A percentile compares a stretch with the other conserved stretches of the same genome.
These are phyloP conservation scores for Sporothrix humicola DNA, from an alignment of 2,329 filamentous ascomycete species.

Conservation along the genomic window DNA sequence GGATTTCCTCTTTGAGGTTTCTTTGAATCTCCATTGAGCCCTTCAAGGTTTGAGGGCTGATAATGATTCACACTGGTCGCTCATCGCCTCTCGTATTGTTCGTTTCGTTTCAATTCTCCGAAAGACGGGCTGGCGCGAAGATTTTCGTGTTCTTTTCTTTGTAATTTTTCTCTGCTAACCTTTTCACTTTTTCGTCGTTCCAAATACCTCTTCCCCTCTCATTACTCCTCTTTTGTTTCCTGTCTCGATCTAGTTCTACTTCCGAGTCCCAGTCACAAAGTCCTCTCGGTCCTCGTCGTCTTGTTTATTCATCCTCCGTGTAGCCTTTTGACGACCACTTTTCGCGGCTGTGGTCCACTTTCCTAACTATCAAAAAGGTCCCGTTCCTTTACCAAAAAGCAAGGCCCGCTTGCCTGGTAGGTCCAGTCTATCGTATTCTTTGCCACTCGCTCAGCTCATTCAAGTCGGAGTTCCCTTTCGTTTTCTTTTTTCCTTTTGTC, in stretches of 20 bases:
- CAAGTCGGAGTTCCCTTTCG: neutral
- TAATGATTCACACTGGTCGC: too few relatives aligned
- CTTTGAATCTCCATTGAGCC: too few relatives aligned
- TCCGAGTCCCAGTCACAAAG: neutral
- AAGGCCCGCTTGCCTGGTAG: neutral
- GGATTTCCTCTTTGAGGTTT: neutral
- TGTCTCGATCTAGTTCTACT: neutral
- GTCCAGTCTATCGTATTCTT: slow-evolving; percentile 9
- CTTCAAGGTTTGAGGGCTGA: too few relatives aligned
- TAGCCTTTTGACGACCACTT: neutral
- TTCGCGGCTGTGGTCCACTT: slow-evolving; percentile 11
- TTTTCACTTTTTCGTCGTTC: neutral
- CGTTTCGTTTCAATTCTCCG: slow-evolving; percentile 6
- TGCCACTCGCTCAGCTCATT: slow-evolving; percentile 18
- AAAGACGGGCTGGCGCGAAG: neutral
- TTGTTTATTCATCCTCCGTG: neutral
- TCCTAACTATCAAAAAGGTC: slow-evolving; percentile 17
- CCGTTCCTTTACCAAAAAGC: slow-evolving; percentile 15
- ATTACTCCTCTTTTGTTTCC: neutral
- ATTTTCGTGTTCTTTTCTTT: neutral
- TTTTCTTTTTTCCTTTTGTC: neutral
- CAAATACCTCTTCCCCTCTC: neutral
- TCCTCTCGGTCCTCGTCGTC: neutral
- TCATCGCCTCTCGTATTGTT: neutral
- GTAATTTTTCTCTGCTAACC: neutral